Conservation (phyloP, 495 filamentous ascomycete genomes). For the Aspergillus cristatus region DNA sequence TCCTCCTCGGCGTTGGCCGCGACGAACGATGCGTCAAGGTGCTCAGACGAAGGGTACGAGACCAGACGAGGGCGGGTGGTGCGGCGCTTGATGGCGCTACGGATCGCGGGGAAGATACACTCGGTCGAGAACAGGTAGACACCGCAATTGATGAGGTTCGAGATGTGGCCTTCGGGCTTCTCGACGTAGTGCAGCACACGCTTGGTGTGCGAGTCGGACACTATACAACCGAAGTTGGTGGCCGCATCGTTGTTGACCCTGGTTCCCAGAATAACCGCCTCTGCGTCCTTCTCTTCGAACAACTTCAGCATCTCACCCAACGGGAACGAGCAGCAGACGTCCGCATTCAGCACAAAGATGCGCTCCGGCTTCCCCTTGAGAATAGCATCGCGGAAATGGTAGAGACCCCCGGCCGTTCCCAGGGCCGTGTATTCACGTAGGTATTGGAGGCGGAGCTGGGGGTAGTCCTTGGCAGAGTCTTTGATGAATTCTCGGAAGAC, state of each 20-base stretch:
- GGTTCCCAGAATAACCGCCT: slow-evolving; percentile 95
- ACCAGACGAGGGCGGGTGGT: slow-evolving; percentile 82
- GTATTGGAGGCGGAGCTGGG: slow-evolving; percentile 86
- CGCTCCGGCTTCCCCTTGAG: slow-evolving; percentile 91
- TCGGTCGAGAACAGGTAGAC: slow-evolving; percentile 97
- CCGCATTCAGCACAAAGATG: slow-evolving; percentile 95
- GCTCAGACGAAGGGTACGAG: slow-evolving; percentile 91
- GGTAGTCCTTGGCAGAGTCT: slow-evolving; percentile 72
- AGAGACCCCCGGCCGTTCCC: slow-evolving; percentile 91
- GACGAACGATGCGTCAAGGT: slow-evolving; percentile 74
- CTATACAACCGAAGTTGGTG: slow-evolving; percentile 95
- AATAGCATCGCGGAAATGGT: slow-evolving; percentile 99
- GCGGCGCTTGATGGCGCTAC: slow-evolving; percentile 90
- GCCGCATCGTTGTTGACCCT: slow-evolving; percentile 86
- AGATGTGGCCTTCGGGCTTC: slow-evolving; percentile 97
- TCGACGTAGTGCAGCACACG: slow-evolving; percentile 98
- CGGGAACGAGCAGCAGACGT: slow-evolving; percentile 99
- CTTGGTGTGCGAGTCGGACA: slow-evolving; percentile 88
- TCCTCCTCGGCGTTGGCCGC: slow-evolving; percentile 55
- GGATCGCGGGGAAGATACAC: slow-evolving; percentile 93
- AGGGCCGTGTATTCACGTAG: slow-evolving; percentile 96
- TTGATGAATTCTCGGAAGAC: slow-evolving; percentile 98
- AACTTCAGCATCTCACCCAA: slow-evolving; percentile 89
- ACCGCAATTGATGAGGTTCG: slow-evolving; percentile 98
- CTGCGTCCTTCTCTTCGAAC: slow-evolving; percentile 90